These are phyloP conservation scores for Aquilaria agallochum DNA, from an alignment of 441 rosid species.

Conservation along the genomic window DNA sequence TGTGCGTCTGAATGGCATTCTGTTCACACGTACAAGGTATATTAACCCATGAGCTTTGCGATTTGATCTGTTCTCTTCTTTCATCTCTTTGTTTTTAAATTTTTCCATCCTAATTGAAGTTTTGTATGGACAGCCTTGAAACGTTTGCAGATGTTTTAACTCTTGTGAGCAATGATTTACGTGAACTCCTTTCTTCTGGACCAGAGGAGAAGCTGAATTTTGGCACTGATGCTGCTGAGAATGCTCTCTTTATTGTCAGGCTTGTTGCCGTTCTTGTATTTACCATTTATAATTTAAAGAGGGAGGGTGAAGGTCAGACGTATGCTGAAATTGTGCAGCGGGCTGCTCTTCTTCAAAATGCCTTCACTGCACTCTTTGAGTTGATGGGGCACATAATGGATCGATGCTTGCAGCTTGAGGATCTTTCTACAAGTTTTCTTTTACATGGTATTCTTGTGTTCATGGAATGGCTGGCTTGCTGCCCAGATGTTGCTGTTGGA, in stretches of 20 bases:
- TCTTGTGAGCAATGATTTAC: constrained; percentile 46
- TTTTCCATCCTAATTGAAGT: not conserved
- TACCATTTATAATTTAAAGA: constrained; percentile 60
- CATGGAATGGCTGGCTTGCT: constrained; percentile 88
- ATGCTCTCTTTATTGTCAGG: constrained; percentile 58
- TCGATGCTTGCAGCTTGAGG: constrained; percentile 49
- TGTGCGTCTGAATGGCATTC: constrained; percentile 82
- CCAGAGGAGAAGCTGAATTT: constrained; percentile 50
- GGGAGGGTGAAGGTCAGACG: constrained; percentile 67
- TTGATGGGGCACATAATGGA: constrained; percentile 52
- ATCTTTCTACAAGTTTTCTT: constrained; percentile 67
- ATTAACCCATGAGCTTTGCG: not conserved
- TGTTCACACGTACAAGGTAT: constrained; percentile 85
- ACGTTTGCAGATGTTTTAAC: constrained; percentile 70
- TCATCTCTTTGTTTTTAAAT: constrained; percentile 1
- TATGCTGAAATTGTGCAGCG: constrained; percentile 87
- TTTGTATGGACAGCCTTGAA: constrained; percentile 48
- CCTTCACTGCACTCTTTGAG: constrained; percentile 67
- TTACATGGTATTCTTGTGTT: constrained; percentile 77
- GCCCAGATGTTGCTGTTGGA: constrained; percentile 52
- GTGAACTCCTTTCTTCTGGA: constrained; percentile 63
- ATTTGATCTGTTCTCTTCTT: not conserved
- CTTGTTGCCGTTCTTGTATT: constrained; percentile 63
- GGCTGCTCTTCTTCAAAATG: constrained; percentile 69
- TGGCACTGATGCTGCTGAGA: constrained; percentile 60